A percentile compares a stretch with the other conserved stretches of the same genome.
These are phyloP conservation scores for Anthoceros angustus DNA, from an alignment of 225 moss, liverwort and hornwort species.

Conservation along the genomic window DNA sequence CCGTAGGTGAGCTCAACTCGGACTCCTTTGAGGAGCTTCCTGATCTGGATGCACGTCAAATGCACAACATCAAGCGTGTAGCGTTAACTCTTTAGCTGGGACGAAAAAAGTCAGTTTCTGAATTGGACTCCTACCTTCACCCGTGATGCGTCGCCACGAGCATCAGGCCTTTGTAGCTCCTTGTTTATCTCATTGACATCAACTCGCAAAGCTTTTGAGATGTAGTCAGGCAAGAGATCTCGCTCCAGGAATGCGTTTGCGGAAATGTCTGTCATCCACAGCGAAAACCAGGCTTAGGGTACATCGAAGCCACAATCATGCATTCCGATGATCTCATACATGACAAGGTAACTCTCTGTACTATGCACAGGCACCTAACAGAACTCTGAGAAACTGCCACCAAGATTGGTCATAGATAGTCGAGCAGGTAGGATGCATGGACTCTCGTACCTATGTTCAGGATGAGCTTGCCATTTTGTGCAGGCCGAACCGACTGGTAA, in stretches of 20 bases:
- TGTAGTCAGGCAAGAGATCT: background rate
- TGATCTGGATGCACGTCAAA: background rate
- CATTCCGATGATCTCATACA: too few species aligned
- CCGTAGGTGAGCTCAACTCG: background rate
- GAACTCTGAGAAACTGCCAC: too few species aligned
- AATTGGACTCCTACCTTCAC: background rate
- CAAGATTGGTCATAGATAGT: background rate
- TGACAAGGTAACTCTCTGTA: too few species aligned
- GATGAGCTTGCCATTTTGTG: background rate
- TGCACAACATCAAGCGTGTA: too few species aligned
- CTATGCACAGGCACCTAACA: too few species aligned
- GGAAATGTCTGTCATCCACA: background rate
- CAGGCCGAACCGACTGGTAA: background rate
- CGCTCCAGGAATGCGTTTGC: background rate
- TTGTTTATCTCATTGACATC: background rate
- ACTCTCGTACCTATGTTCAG: background rate
- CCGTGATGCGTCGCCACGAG: background rate
- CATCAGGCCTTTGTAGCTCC: background rate
- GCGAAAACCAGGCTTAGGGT: too few species aligned
- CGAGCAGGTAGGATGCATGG: background rate
- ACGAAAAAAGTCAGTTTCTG: too few species aligned
- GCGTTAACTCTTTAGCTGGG: too few species aligned
- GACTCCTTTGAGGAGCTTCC: background rate
- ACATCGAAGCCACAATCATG: too few species aligned
- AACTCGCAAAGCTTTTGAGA: background rate